These are phyloP conservation scores for Pharus latifolius DNA, from an alignment of 176 grass and related monocot species.

Conservation along the genomic window DNA sequence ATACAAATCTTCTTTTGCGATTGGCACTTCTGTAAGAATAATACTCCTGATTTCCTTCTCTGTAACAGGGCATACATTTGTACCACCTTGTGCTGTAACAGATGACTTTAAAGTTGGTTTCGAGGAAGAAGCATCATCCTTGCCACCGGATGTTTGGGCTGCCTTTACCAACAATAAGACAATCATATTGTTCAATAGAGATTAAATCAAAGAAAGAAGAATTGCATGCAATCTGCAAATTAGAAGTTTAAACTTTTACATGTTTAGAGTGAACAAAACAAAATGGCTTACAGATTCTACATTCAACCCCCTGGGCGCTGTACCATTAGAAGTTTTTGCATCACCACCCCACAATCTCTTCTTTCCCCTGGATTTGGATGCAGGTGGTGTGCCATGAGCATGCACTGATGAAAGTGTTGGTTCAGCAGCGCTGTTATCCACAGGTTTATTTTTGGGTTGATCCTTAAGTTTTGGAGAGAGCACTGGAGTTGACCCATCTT, in stretches of 20 bases:
- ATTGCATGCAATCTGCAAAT: neutral
- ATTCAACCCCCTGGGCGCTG: constrained; percentile 40
- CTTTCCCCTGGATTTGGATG: constrained; percentile 60
- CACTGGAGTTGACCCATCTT: constrained; percentile 48
- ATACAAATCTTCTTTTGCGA: constrained; percentile 44
- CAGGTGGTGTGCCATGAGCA: constrained; percentile 14
- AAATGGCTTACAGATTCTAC: constrained; percentile 44
- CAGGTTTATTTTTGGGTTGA: constrained; percentile 46
- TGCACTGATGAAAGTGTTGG: constrained; percentile 9
- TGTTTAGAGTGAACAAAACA: neutral
- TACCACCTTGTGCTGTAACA: neutral
- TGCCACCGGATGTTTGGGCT: constrained; percentile 10
- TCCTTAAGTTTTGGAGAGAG: constrained; percentile 47
- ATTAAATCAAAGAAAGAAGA: neutral
- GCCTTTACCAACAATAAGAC: constrained; percentile 19
- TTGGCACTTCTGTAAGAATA: constrained; percentile 26
- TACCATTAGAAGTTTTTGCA: constrained; percentile 29
- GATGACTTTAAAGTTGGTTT: constrained; percentile 27
- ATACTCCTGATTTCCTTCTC: constrained; percentile 70
- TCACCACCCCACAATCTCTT: constrained; percentile 46
- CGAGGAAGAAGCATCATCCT: constrained; percentile 26
- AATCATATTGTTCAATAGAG: neutral
- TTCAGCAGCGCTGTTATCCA: constrained; percentile 41
- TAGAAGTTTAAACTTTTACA: constrained; percentile 11
- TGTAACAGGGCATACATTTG: constrained; percentile 26